Conservation (phyloP, 1,284 basidiomycete species). For the Sporisorium sorghi region DNA sequence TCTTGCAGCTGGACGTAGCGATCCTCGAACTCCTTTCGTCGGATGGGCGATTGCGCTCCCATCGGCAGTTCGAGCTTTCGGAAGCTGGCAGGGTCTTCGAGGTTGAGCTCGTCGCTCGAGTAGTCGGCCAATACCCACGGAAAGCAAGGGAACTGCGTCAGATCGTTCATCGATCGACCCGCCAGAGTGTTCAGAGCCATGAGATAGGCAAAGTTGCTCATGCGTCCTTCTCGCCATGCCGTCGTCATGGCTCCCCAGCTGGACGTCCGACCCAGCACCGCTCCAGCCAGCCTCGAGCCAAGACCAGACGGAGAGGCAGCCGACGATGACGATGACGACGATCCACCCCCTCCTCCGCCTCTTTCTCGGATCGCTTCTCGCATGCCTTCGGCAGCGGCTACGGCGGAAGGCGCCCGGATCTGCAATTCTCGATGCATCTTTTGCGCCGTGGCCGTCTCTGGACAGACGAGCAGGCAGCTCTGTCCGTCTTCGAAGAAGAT, state of each 20-base stretch:
- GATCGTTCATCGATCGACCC: conserved; percentile 73
- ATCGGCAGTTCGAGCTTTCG: conserved; percentile 87
- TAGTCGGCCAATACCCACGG: conserved; percentile 91
- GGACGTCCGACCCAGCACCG: conserved; percentile 51
- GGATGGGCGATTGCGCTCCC: conserved; percentile 84
- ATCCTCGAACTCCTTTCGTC: conserved; percentile 71
- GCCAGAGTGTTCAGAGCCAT: conserved; percentile 68
- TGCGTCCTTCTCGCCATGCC: conserved; percentile 61
- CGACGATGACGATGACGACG: conserved; percentile 12
- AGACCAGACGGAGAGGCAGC: conserved; percentile 29
- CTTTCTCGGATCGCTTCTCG: conserved; percentile 50
- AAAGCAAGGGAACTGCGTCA: conserved; percentile 94
- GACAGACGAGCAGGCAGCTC: conserved; percentile 66
- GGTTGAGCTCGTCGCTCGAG: conserved; percentile 78
- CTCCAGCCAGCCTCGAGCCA: conserved; percentile 51
- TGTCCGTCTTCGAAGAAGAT: conserved; percentile 69
- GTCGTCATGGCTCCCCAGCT: conserved; percentile 59
- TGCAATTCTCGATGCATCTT: conserved; percentile 55
- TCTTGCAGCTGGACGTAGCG: conserved; percentile 80
- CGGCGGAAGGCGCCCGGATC: conserved; percentile 48
- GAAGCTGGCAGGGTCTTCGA: conserved; percentile 77
- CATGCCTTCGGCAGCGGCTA: conserved; percentile 51
- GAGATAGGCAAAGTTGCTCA: conserved; percentile 69
- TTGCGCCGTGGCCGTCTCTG: conserved; percentile 45
- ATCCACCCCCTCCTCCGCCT: neutral